Evolutionary conservation across 306 rosid genomes (phyloP), one percentile per base, ranked within the genome.

Genomic region (Sesbania bispinosa): DNA sequence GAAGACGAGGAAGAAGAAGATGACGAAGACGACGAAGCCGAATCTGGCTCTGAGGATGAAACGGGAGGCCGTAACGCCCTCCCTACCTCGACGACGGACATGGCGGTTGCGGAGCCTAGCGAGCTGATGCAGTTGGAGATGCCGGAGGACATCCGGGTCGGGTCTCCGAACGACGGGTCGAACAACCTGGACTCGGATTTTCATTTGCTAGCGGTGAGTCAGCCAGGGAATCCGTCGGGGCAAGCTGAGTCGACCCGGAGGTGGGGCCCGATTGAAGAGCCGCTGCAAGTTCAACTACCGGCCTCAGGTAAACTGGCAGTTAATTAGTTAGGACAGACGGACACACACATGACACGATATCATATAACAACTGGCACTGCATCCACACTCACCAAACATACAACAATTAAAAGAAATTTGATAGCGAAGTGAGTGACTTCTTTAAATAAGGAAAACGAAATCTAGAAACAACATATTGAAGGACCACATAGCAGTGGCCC

Each of bases 81-180:
- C 0, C 16, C 10, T 2, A 2, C 10, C 0, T 10, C 65, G 0
- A 59, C 46, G 0, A 45, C 59, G 0, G 65, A 76, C 32, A 43
- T 21, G 38, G 74, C 16, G 3, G 24, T 24, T 0, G 65, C 78
- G 0, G 90, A 93, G 50, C 85, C 96, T 0, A 90, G 92, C 35
- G 97, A 94, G 77, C 62, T 91, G 7, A 91, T 94, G 95, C 97
- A 89, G 43, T 30, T 91, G 1, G 97, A 94, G 52, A 85, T 88
- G 89, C 79, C 94, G 0, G 96, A 94, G 62, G 96, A 91, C 13
- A 94, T 91, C 20, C 84, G 92, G 13, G 80, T 94, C 0, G 96
- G 97, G 5, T 94, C 98, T 8, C 97, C 97, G 0, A 92, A 90
- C 5, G 97, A 90, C 27, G 92, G 85, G 0, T 90, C 97, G 0